phyloP scores from a whole-genome alignment of 768 basidiomycete genomes.

The Phlebiopsis flavidoalba region DNA sequence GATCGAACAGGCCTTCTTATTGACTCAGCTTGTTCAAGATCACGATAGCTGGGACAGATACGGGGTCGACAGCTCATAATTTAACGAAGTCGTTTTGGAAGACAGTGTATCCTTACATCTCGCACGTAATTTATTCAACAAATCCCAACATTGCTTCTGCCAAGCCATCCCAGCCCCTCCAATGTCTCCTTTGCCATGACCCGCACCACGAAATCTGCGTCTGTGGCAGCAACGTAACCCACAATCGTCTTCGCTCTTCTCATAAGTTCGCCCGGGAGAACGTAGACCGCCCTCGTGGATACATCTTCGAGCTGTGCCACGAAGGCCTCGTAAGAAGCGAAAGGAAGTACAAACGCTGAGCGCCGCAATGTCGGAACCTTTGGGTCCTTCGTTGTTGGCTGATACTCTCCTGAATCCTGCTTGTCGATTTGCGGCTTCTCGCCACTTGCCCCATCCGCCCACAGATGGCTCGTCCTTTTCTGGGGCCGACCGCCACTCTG shows the following conservation, averaged over 20 bases:
- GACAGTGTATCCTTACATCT: background rate
- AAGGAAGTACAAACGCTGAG: conserved; percentile 81
- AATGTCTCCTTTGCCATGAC: conserved; percentile 72
- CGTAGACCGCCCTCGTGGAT: conserved; percentile 16
- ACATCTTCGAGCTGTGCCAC: conserved; percentile 47
- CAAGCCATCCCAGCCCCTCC: conserved; percentile 49
- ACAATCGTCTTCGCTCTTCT: conserved; percentile 55
- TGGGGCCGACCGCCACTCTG: background rate
- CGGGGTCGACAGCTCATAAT: conserved; percentile 48
- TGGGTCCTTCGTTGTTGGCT: conserved; percentile 53
- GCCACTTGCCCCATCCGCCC: background rate
- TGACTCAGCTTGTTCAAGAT: conserved; percentile 75
- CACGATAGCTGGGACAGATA: conserved; percentile 87
- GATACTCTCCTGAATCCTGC: conserved; percentile 40
- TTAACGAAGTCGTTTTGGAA: background rate
- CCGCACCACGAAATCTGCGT: conserved; percentile 65
- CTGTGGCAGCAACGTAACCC: conserved; percentile 63
- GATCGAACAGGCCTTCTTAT: conserved; percentile 57
- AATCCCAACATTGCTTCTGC: conserved; percentile 39
- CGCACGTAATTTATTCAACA: background rate
- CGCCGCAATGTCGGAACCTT: conserved; percentile 81
- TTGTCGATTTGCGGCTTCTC: background rate
- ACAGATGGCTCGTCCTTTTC: background rate
- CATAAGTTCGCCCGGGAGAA: conserved; percentile 35
- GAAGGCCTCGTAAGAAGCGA: conserved; percentile 58